phyloP scores from a whole-genome alignment of 2,329 filamentous ascomycete species.

The Allantophomopsis lycopodina region DNA sequence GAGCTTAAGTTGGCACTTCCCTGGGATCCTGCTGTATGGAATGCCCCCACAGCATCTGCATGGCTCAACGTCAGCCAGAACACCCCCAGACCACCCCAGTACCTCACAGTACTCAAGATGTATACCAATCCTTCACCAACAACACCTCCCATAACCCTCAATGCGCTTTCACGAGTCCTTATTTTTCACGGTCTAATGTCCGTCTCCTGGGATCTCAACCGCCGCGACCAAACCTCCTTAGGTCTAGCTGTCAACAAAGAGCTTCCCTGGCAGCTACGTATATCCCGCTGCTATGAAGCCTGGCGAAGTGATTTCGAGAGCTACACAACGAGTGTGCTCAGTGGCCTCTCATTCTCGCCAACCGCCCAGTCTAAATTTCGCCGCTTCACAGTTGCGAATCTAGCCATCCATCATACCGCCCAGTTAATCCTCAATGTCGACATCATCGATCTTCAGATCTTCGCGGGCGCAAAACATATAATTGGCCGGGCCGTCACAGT shows the following conservation, averaged over 20 bases:
- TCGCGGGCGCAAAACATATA: constrained; percentile 43
- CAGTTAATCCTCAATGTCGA: constrained; percentile 42
- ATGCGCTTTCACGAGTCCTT: constrained; percentile 35
- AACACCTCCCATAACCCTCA: constrained; percentile 25
- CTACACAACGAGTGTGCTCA: constrained; percentile 27
- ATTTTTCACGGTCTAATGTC: constrained; percentile 50
- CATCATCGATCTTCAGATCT: constrained; percentile 47
- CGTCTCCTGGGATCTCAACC: constrained; percentile 45
- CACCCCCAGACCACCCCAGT: constrained; percentile 17
- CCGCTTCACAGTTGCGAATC: constrained; percentile 31
- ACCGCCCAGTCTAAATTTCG: constrained; percentile 25
- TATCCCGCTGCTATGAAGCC: constrained; percentile 36
- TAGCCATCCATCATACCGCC: constrained; percentile 43
- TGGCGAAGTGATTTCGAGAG: constrained; percentile 45
- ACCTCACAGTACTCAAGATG: constrained; percentile 31
- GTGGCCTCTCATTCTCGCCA: constrained; percentile 8
- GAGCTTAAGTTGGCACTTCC: constrained; percentile 43
- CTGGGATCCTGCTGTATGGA: constrained; percentile 40
- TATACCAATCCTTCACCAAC: constrained; percentile 32
- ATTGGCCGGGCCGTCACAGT: constrained; percentile 37
- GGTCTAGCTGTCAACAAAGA: constrained; percentile 13
- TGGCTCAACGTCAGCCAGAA: constrained; percentile 23
- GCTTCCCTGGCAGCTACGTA: constrained; percentile 31
- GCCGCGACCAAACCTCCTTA: constrained; percentile 46
- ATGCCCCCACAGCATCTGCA: constrained; percentile 35